Base-by-base conservation (phyloP, 2,329 filamentous ascomycete genomes). In the Rhynchosporium secalis region DNA sequence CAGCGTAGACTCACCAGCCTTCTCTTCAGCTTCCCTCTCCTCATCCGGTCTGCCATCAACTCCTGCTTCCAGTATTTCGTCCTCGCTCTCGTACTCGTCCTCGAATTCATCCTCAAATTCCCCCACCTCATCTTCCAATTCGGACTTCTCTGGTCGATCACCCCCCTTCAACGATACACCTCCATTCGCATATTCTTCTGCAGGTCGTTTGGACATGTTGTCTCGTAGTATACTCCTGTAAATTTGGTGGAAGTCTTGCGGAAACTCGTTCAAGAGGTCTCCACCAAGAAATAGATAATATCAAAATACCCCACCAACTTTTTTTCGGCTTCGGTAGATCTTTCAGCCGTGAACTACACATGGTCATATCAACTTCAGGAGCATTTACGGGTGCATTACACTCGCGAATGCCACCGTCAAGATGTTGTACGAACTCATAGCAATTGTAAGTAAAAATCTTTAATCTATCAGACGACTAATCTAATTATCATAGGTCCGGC, bases 341-440 rank as follows among this genome's bases (percentile, higher is more conserved):
- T 5, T 55, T 58, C n/a, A 13, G 43, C 49, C 59, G 47, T 31
- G 54, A 36, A 52, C 28, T 36, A 52, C 52, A 46, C 51, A 51
- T 55, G 43, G 33, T 6, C 26, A 29, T 36, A 49, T 55, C 49
- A 62, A 58, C 56, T n/a, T 47, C 46, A 47, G 40, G 36, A 56
- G 28, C 46, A 45, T 43, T 51, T 48, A n/a, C 15, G 9, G 9
- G 6, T 6, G 33, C 33, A 26, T n/a, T 10, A 45, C 26, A 46
- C 28, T 36, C 40, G 57, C 52, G 63, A 65, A 67, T 66, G 64
- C 58, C 67, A 65, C 54, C 28, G 66, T 70, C 75, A 82, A 76
- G 69, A 97, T 99, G 95, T 81, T 99, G 79, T 99, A 99, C 83
- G 95, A 99, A 81, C 82, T 98, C 74, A 95, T 99, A 78, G 95